Conservation (phyloP, 495 filamentous ascomycete genomes). For the Penicillium ochrochloron region DNA sequence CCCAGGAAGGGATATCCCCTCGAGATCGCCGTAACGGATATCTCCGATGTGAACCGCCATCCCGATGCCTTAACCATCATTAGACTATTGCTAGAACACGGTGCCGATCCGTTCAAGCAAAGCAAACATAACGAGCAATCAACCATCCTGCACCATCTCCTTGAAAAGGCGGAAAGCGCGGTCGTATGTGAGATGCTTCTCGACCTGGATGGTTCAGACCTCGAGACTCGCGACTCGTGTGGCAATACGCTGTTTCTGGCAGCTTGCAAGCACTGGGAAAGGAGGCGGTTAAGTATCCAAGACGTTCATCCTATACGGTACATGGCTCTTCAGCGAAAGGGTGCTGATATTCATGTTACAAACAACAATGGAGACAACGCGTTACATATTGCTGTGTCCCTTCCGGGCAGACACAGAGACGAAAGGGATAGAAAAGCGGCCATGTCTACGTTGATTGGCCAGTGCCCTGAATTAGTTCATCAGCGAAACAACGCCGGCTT, state of each 20-base stretch:
- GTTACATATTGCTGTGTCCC: neutral
- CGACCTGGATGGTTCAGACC: constrained; percentile 1
- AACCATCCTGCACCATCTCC: constrained; percentile 5
- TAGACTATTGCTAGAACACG: constrained; percentile 7
- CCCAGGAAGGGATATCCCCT: neutral
- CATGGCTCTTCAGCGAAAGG: neutral
- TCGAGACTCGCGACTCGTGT: constrained; percentile 3
- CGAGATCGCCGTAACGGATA: neutral
- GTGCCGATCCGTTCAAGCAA: constrained; percentile 13
- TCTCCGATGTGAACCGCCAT: neutral
- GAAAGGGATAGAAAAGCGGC: neutral
- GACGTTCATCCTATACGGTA: neutral
- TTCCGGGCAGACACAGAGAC: neutral
- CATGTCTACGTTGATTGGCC: neutral
- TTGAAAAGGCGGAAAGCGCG: neutral
- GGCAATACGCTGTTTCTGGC: constrained; percentile 12
- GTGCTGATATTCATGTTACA: neutral
- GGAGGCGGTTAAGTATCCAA: neutral
- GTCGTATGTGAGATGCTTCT: constrained; percentile 1
- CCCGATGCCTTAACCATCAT: neutral
- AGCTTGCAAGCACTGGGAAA: neutral
- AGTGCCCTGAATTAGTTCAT: neutral
- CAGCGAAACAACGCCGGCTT: constrained; percentile 4
- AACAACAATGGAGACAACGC: constrained; percentile 7
- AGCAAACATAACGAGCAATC: neutral